phyloP scores from a whole-genome alignment of 495 filamentous ascomycete genomes.

The Hypoxylon rickii region DNA sequence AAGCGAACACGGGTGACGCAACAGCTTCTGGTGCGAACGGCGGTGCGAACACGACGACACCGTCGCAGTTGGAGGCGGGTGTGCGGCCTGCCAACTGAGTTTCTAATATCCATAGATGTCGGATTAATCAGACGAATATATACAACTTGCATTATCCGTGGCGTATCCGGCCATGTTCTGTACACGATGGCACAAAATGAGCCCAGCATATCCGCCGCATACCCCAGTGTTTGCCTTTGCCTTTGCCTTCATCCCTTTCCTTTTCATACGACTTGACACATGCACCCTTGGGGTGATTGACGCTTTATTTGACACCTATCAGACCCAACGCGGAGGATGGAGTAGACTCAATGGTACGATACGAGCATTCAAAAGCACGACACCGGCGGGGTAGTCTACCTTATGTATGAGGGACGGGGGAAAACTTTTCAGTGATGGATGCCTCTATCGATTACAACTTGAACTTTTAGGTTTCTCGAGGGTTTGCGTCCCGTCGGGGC shows the following conservation, averaged over 20 bases:
- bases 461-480: too few species aligned
- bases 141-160: slow-evolving; percentile 22
- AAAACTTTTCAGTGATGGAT: too few species aligned
- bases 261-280: not conserved
- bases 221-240: slow-evolving; percentile 2
- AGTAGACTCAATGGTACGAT: not conserved
- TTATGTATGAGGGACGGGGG: not conserved
- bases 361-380: not conserved
- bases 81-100: slow-evolving; percentile 36
- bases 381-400: not conserved
- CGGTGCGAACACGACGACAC: slow-evolving; percentile 35
- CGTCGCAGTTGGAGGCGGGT: slow-evolving; percentile 48
- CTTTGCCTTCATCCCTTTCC: not conserved
- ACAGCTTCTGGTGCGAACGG: slow-evolving; percentile 26
- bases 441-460: too few species aligned
- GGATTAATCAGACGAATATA: slow-evolving; percentile 32
- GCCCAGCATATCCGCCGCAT: slow-evolving; percentile 7
- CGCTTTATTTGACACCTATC: not conserved
- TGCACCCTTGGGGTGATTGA: too few species aligned
- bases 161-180: slow-evolving; percentile 14
- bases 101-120: slow-evolving; percentile 31
- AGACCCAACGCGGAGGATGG: not conserved
- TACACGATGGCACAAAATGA: slow-evolving; percentile 25
- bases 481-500: too few species aligned
- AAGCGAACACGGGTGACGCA: slow-evolving; percentile 13